Percentiles rank a stretch among this genome's conserved stretches.
Conservation (phyloP, 441 rosid species). For the Gossypium schwendimanii region DNA sequence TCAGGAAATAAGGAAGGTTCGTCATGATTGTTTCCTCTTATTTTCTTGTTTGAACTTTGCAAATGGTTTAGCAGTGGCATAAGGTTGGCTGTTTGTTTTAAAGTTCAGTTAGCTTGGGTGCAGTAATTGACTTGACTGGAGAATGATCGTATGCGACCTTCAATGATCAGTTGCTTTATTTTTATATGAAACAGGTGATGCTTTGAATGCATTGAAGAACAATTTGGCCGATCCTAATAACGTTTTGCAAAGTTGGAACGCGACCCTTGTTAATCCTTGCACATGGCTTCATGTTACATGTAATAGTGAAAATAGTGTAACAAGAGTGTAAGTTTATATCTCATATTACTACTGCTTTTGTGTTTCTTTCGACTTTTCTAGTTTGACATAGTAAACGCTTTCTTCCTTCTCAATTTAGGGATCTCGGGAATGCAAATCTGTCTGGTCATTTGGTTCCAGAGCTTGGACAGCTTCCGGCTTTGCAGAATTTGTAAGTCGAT, state of each 20-base stretch:
- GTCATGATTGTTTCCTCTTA: neutral
- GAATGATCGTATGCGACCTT: neutral
- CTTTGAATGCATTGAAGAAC: conserved; percentile 40
- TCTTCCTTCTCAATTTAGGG: conserved; percentile 31
- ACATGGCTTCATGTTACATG: conserved; percentile 71
- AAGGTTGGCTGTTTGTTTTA: neutral
- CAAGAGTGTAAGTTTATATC: conserved; percentile 50
- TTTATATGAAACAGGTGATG: conserved; percentile 42
- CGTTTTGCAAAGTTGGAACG: conserved; percentile 70
- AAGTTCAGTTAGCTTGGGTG: neutral
- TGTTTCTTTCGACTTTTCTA: neutral
- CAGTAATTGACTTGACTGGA: neutral
- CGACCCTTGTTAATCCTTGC: conserved; percentile 62
- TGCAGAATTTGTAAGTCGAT: conserved; percentile 35
- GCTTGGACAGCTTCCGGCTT: conserved; percentile 66
- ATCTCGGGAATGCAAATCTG: conserved; percentile 81
- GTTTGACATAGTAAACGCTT: conserved; percentile 2
- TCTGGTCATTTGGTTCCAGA: conserved; percentile 39
- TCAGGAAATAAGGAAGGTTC: conserved; percentile 51
- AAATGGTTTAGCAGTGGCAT: neutral
- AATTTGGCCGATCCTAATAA: conserved; percentile 56
- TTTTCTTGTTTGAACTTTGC: neutral
- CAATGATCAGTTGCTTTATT: neutral
- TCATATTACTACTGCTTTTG: neutral
- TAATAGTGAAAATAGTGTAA: conserved; percentile 56